Evolutionary conservation across 192 early-diverging fungal species (phyloP), one percentile per base, ranked within the genome.

Genomic region (Backusella westeae): DNA sequence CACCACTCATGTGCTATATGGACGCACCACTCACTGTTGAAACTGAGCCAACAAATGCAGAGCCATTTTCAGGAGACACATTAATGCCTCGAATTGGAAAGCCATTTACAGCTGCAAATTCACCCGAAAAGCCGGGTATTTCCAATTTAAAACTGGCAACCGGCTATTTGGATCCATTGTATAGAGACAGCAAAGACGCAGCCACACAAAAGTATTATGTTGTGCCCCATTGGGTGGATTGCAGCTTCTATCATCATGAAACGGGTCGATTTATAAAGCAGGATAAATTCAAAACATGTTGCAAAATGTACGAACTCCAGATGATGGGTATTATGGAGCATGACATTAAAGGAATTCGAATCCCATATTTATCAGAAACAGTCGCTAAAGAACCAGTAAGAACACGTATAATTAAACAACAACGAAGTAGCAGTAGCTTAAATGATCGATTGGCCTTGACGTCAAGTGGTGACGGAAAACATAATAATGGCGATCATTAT

Each of bases 181-280:
- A 90, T 32, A 84, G 87, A 69, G 89, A 90, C 53, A 80, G 82
- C 15, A 65, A 76, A 15, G 72, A 71, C 10, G 76, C 70, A 17
- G 73, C 79, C 23, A 80, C 75, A 3, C 77, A 82, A 71, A 80
- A 29, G 0, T 88, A 87, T 42, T 94, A 94, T 81, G 83, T 89
- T 75, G 91, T 96, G 67, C 96, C 97, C 0, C 89, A 94, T 77
- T 99, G 97, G 97, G 87, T 98, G 21, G 96, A 97, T 77, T 91
- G 91, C 74, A 95, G 93, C 73, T 99, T 96, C 77, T 97, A 94
- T 85, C 84, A 78, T 34, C 82, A 89, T 66, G 65, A 81, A 56
- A 85, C 86, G 3, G 78, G 81, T 49, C 75, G 83, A 69, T 86
- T 80, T 19, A 52, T 77, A 5, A 87, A 87, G 36, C 74, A 81